These are phyloP conservation scores for Pseudocercospora musae DNA, from an alignment of 2,329 filamentous ascomycete species.

Conservation along the genomic window DNA sequence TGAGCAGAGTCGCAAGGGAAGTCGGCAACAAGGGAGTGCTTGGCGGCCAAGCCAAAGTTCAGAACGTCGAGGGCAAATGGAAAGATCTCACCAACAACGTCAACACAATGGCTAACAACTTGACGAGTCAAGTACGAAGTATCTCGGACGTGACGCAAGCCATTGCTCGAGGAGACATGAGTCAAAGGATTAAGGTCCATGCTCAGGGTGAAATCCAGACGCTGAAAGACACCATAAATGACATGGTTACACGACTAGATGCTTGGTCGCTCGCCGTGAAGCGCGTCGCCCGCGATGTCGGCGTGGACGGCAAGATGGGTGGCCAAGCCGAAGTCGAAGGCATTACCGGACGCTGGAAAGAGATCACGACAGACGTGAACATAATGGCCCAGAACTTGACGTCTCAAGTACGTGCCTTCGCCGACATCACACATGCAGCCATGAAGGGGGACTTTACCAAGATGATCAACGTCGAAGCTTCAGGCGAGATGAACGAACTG, in stretches of 20 bases:
- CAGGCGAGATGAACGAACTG: slow-evolving; percentile 97
- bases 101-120: slow-evolving; percentile 64
- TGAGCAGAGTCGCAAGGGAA: slow-evolving; percentile 63
- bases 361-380: slow-evolving; percentile 95
- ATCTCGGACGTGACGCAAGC: slow-evolving; percentile 93
- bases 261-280: slow-evolving; percentile 97
- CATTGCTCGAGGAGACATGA: slow-evolving; percentile 93
- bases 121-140: slow-evolving; percentile 71
- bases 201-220: slow-evolving; percentile 93
- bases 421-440: slow-evolving; percentile 95
- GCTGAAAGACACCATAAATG: slow-evolving; percentile 94
- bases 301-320: slow-evolving; percentile 97
- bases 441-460: slow-evolving; percentile 97
- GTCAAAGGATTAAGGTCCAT: slow-evolving; percentile 90
- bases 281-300: slow-evolving; percentile 91
- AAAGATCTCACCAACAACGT: slow-evolving; percentile 65
- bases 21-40: slow-evolving; percentile 63
- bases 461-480: slow-evolving; percentile 92
- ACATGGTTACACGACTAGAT: slow-evolving; percentile 94
- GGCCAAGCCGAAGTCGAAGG: slow-evolving; percentile 93
- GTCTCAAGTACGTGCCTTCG: slow-evolving; percentile 95
- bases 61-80: slow-evolving; percentile 65
- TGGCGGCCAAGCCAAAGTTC: slow-evolving; percentile 62
- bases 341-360: slow-evolving; percentile 92
- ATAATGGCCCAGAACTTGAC: slow-evolving; percentile 83